These are phyloP conservation scores for Skeletonema menzelii DNA, from an alignment of 108 stramenopile species.

Conservation along the genomic window DNA sequence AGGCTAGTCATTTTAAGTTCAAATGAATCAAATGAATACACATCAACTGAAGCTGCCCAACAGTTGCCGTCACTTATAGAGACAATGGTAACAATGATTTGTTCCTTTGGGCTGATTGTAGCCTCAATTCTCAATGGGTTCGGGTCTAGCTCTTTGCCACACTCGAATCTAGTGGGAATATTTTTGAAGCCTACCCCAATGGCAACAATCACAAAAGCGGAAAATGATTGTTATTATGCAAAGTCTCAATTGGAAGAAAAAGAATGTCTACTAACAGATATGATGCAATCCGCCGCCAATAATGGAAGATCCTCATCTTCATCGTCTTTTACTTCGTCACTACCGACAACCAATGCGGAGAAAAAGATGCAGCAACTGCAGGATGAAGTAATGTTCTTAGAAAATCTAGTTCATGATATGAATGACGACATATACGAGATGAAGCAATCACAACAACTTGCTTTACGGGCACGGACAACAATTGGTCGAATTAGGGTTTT, in stretches of 20 bases:
- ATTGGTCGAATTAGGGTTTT: constrained; percentile 48
- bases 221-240: constrained; percentile 55
- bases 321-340: neutral
- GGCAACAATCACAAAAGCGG: constrained; percentile 49
- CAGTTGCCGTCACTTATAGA: constrained; percentile 18
- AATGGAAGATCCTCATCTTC: constrained; percentile 19
- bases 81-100: constrained; percentile 59
- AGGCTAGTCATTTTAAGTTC: constrained; percentile 44
- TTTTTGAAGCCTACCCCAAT: constrained; percentile 59
- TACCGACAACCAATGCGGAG: constrained; percentile 21
- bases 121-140: constrained; percentile 79
- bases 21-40: neutral
- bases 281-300: constrained; percentile 18
- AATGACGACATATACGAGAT: constrained; percentile 69
- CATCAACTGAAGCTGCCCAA: neutral
- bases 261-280: constrained; percentile 13
- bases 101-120: constrained; percentile 61
- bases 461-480: constrained; percentile 56
- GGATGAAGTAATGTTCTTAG: constrained; percentile 65
- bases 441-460: constrained; percentile 57
- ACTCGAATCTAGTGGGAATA: constrained; percentile 63
- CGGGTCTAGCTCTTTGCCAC: constrained; percentile 78
- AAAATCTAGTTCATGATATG: constrained; percentile 65
- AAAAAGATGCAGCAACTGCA: constrained; percentile 45
- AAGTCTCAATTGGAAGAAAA: constrained; percentile 32